Conservation (phyloP, 2,329 filamentous ascomycete species). For the Emmonsia crescens region DNA sequence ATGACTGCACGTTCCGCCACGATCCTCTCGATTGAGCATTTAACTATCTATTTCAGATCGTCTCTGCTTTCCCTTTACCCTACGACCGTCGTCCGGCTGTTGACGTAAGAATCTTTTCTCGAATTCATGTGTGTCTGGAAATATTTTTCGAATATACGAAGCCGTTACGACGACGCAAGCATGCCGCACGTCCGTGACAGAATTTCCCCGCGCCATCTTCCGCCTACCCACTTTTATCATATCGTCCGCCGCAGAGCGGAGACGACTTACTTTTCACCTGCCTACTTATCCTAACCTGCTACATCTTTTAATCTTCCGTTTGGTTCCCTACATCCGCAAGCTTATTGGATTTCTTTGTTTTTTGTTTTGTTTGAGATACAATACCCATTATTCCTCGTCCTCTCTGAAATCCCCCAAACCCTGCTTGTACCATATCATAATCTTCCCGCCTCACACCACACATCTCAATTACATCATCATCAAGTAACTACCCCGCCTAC, state of each 20-base stretch:
- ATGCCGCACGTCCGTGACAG: too few relatives aligned
- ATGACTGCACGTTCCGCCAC: slow-evolving; percentile 42
- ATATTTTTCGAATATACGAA: not conserved
- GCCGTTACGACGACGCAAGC: not conserved
- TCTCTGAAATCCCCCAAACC: too few relatives aligned
- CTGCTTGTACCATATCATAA: not conserved
- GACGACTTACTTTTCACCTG: not conserved
- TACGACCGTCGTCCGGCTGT: not conserved
- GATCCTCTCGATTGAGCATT: slow-evolving; percentile 19
- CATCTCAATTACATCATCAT: not conserved
- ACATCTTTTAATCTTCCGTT: not conserved
- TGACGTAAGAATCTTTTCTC: not conserved
- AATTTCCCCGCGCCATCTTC: not conserved
- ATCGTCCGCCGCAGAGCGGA: not conserved
- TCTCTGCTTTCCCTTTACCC: not conserved
- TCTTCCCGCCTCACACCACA: not conserved
- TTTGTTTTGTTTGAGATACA: not conserved
- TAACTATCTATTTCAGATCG: not conserved
- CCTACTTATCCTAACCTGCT: not conserved
- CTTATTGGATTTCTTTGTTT: not conserved
- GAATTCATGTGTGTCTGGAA: not conserved
- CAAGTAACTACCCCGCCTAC: too few relatives aligned
- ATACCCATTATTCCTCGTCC: too few relatives aligned
- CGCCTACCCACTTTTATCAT: not conserved
- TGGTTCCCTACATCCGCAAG: not conserved